Conservation (phyloP, 202 grass and related monocot genomes). For the Eragrostis tef region DNA sequence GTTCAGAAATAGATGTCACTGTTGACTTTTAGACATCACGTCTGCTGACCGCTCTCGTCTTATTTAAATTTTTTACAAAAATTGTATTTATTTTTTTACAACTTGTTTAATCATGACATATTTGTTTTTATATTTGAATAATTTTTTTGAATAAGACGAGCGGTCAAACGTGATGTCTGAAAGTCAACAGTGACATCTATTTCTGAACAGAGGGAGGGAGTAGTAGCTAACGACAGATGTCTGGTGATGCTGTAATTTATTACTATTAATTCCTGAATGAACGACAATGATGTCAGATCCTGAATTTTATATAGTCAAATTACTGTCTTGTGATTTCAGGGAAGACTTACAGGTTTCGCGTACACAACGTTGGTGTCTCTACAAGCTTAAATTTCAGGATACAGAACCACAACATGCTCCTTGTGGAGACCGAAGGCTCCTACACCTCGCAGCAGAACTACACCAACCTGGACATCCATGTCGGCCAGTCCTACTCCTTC, state of each 20-base stretch:
- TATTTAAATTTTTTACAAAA: no score
- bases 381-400: conserved; percentile 95
- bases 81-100: no score
- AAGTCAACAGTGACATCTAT: no score
- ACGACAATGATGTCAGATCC: neutral
- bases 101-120: no score
- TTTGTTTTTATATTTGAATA: no score
- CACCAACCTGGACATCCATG: conserved; percentile 94
- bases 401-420: conserved; percentile 77
- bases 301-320: neutral
- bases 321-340: conserved; percentile 52
- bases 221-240: neutral
- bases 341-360: conserved; percentile 82
- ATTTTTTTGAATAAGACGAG: no score
- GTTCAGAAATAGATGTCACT: no score
- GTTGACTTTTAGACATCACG: no score
- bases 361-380: conserved; percentile 83
- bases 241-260: neutral
- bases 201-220: no score
- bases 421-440: conserved; percentile 91
- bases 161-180: no score
- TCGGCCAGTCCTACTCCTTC: conserved; percentile 90
- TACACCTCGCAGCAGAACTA: conserved; percentile 96
- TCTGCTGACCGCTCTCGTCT: no score
- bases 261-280: neutral